Percentiles rank a stretch among this genome's conserved stretches.
phyloP scores from a whole-genome alignment of 768 basidiomycete species.

The Rhizopogon sp. region DNA sequence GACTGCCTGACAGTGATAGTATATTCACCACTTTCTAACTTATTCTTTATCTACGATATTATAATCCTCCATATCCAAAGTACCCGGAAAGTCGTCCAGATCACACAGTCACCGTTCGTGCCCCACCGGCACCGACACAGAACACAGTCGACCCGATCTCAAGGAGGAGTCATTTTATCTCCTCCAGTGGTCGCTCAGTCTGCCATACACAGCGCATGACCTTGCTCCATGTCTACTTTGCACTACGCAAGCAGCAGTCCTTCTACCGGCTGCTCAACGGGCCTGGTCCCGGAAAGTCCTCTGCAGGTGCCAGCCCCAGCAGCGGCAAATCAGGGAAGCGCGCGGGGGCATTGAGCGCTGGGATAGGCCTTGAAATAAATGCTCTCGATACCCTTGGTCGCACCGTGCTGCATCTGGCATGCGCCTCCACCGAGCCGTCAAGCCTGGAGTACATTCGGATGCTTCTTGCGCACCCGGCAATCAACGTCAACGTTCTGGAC shows the following conservation, averaged over 20 bases:
- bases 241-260: slow-evolving; percentile 64
- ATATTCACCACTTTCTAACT: not conserved
- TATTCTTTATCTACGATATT: not conserved
- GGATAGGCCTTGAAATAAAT: slow-evolving; percentile 53
- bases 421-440: slow-evolving; percentile 52
- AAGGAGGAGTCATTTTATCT: slow-evolving; percentile 20
- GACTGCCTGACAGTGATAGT: too few species aligned
- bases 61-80: not conserved
- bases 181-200: slow-evolving; percentile 14
- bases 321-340: slow-evolving; percentile 57
- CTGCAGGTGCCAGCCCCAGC: slow-evolving; percentile 33
- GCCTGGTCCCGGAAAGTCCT: slow-evolving; percentile 11
- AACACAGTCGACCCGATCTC: not conserved
- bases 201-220: slow-evolving; percentile 42
- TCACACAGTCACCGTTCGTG: not conserved
- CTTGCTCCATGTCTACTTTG: slow-evolving; percentile 75
- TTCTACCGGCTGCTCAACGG: slow-evolving; percentile 66
- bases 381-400: slow-evolving; percentile 66
- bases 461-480: slow-evolving; percentile 66
- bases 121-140: not conserved
- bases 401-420: slow-evolving; percentile 81
- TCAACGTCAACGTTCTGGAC: slow-evolving; percentile 80
- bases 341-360: slow-evolving; percentile 31
- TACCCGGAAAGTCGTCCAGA: not conserved
- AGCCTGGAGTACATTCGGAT: slow-evolving; percentile 74